Evolutionary conservation across 2,329 filamentous ascomycete species (phyloP), one percentile per base, ranked within the genome.

Genomic region (Cadophora sp.): DNA sequence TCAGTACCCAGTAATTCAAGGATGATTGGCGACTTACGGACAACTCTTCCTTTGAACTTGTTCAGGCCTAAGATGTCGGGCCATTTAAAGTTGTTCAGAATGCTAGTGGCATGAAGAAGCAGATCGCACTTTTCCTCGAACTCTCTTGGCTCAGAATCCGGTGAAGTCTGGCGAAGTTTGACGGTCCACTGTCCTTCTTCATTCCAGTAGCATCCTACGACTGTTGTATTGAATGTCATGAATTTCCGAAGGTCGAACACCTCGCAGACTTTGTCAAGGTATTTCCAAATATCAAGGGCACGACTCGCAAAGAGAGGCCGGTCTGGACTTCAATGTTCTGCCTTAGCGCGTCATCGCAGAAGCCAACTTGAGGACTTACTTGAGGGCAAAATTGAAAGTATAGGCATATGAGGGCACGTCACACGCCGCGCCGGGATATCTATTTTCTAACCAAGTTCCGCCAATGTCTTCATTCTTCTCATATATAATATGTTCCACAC

Each of bases 241-340:
- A 84, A 85, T 69, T 85, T 84, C 53, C 81, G 79, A 3, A 86
- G 77, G 53, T 80, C 82, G 66, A 84, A 85, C 0, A 79, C 80
- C 4, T 84, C 77, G 71, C 81, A 83, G 19, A 86, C 81, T 69
- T 82, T 83, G 65, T 81, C 74, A 0, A 86, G 78, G 68, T 86
- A 86, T 6, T 67, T 79, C 80, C 83, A 80, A 29, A 89, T 86
- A 73, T 89, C 87, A 71, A 86, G 83, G 70, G 89, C 86, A 0
- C 83, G 83, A 0, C 87, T 85, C 68, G 86, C 87, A 63, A 85
- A 82, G 40, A 84, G 77, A 1, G 84, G 83, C 87, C 87, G 89
- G 68, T 85, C 80, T 2, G 85, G 79, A 61, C 68, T 73, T 22
- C 14, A 24, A 22, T 14, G 16, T 59, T 7, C 2, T 19, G 7